Percentiles rank a stretch among this genome's conserved stretches.
Evolutionary conservation across 495 filamentous ascomycete species (phyloP).

Genomic region (Hypomontagnella monticulosa): DNA sequence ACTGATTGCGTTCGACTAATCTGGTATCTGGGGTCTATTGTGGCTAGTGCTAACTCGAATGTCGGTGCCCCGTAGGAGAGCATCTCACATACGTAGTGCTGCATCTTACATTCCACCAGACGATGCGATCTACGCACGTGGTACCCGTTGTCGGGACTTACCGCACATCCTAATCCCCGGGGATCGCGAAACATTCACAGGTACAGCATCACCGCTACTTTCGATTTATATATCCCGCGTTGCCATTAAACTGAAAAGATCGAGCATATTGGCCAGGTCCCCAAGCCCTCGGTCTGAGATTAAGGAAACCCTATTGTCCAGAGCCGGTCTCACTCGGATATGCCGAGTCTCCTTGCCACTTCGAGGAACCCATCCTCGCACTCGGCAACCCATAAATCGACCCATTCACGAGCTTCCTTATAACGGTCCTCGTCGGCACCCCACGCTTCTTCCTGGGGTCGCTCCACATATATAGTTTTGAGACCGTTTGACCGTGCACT

Average conservation of each 20-base stretch:
- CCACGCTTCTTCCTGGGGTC: slow-evolving; percentile 72
- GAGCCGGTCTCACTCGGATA: slow-evolving; percentile 31
- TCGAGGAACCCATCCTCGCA: slow-evolving; percentile 63
- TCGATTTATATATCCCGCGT: not conserved
- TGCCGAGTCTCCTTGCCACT: slow-evolving; percentile 60
- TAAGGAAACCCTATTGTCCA: slow-evolving; percentile 1
- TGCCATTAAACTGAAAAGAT: not conserved
- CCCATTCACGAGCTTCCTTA: slow-evolving; percentile 66
- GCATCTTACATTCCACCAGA: slow-evolving; percentile 9
- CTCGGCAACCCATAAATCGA: slow-evolving; percentile 68
- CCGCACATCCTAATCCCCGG: slow-evolving; percentile 11
- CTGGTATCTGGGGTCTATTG: not conserved
- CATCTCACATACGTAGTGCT: not conserved
- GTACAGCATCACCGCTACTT: slow-evolving; percentile 28
- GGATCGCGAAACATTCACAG: slow-evolving; percentile 2
- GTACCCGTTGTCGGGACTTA: slow-evolving; percentile 13
- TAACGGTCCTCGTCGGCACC: slow-evolving; percentile 58
- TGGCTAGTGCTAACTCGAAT: slow-evolving; percentile 3
- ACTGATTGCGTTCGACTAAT: not conserved
- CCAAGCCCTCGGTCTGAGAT: not conserved
- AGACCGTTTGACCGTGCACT: slow-evolving; percentile 72
- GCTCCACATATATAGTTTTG: slow-evolving; percentile 79
- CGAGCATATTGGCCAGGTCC: not conserved
- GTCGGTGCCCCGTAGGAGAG: not conserved
- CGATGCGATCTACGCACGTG: slow-evolving; percentile 27